These are phyloP conservation scores for Plasmodium vivax DNA, from an alignment of 169 alveolate species.

Conservation along the genomic window DNA sequence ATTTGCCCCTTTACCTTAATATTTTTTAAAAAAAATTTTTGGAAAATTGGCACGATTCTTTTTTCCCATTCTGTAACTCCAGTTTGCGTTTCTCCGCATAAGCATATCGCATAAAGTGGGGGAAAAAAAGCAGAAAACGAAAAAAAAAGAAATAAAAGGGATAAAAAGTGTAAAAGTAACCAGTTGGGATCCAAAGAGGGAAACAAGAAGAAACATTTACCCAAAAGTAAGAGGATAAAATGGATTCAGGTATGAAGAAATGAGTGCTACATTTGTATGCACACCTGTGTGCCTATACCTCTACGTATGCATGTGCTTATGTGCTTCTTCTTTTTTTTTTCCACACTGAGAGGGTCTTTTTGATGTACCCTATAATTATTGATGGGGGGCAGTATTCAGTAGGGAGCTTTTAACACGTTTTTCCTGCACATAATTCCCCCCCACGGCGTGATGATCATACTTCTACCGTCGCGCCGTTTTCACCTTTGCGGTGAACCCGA, in stretches of 20 bases:
- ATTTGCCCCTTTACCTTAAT: not conserved
- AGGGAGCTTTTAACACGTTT: not conserved
- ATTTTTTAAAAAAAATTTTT: not conserved
- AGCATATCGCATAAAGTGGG: not conserved
- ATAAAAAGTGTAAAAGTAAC: not conserved
- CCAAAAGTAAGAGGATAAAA: not conserved
- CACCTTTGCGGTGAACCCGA: not conserved
- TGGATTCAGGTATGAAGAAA: slow-evolving; percentile 69
- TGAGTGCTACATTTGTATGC: not conserved
- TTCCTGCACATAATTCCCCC: not conserved
- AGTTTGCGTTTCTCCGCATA: not conserved
- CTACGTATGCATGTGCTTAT: not conserved
- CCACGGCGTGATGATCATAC: not conserved
- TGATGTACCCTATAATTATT: not conserved
- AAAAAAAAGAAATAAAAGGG: not conserved
- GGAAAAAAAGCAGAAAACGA: not conserved
- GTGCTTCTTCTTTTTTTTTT: not conserved
- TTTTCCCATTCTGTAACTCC: not conserved
- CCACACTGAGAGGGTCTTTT: not conserved
- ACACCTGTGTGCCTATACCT: not conserved
- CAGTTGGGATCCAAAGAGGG: not conserved
- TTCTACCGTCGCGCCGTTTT: not conserved
- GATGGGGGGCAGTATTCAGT: not conserved
- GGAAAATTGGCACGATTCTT: not conserved
- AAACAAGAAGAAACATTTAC: not conserved